phyloP scores from a whole-genome alignment of 1,284 basidiomycete species.

The Takashimella koratensis region DNA sequence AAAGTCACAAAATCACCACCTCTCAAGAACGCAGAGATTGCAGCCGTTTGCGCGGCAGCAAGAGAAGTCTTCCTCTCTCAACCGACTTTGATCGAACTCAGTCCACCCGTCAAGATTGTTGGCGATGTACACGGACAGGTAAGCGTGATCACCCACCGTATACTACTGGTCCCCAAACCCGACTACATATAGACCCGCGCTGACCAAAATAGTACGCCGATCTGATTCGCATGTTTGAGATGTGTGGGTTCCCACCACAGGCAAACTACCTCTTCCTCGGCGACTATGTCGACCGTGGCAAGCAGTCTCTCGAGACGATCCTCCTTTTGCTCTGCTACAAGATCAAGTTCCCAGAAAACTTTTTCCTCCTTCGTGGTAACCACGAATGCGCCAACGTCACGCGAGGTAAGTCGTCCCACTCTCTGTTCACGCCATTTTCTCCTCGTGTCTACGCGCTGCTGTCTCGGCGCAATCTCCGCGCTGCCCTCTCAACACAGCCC shows the following conservation, averaged over 20 bases:
- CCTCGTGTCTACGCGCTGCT: background rate
- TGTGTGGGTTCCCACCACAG: slow-evolving; percentile 97
- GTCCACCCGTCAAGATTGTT: slow-evolving; percentile 98
- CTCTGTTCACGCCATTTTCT: slow-evolving; percentile 9
- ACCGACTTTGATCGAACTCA: slow-evolving; percentile 95
- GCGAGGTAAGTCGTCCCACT: slow-evolving; percentile 61
- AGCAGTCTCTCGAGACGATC: slow-evolving; percentile 98
- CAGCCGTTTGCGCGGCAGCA: slow-evolving; percentile 91
- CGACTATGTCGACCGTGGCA: slow-evolving; percentile 98
- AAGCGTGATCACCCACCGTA: slow-evolving; percentile 7
- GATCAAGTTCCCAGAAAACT: slow-evolving; percentile 99
- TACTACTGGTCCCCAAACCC: background rate
- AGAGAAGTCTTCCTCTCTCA: slow-evolving; percentile 95
- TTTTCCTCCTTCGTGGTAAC: slow-evolving; percentile 95
- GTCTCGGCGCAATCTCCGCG: no score
- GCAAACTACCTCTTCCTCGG: slow-evolving; percentile 98
- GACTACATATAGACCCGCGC: background rate
- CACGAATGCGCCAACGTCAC: slow-evolving; percentile 99
- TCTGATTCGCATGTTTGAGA: slow-evolving; percentile 96
- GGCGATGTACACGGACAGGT: slow-evolving; percentile 96
- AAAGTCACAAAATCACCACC: slow-evolving; percentile 97
- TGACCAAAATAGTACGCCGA: slow-evolving; percentile 69
- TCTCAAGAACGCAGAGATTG: slow-evolving; percentile 95
- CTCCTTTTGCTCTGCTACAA: slow-evolving; percentile 96
- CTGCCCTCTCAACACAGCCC: no score